Percentiles rank a stretch among this genome's conserved stretches.
Conservation (phyloP, 371 early-diverging fungal species). For the Modicella reniformis region DNA sequence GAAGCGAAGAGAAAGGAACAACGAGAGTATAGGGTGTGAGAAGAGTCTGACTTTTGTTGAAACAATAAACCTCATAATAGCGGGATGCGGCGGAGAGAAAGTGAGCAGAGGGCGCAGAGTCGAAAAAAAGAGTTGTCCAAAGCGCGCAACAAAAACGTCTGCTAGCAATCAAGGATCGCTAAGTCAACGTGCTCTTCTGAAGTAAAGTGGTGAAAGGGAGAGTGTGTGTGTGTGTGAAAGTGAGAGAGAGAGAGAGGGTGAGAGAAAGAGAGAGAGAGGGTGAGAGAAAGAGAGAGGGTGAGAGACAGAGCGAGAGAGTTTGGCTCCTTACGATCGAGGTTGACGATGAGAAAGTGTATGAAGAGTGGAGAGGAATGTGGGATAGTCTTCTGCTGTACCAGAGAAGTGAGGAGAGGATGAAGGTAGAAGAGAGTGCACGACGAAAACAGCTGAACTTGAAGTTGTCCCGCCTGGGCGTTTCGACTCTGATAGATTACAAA, state of each 20-base stretch:
- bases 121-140: too few species aligned
- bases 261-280: not conserved
- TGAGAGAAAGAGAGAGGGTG: not conserved
- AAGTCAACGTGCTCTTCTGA: not conserved
- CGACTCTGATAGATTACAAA: slow-evolving; percentile 6
- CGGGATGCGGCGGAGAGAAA: not conserved
- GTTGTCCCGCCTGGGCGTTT: not conserved
- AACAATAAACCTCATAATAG: too few species aligned
- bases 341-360: not conserved
- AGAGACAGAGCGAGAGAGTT: slow-evolving; percentile 4
- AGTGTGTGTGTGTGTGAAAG: not conserved
- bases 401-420: not conserved
- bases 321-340: not conserved
- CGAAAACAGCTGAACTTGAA: too few species aligned
- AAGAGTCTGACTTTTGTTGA: too few species aligned
- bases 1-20: slow-evolving; percentile 21
- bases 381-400: too few species aligned
- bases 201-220: not conserved
- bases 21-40: not conserved
- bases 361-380: too few species aligned
- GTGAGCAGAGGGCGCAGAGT: too few species aligned
- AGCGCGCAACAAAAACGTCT: too few species aligned
- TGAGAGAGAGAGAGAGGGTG: not conserved
- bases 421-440: not conserved
- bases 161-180: not conserved